Evolutionary conservation across 2,329 filamentous ascomycete genomes (phyloP).

Genomic region (Thielaviopsis euricoi): DNA sequence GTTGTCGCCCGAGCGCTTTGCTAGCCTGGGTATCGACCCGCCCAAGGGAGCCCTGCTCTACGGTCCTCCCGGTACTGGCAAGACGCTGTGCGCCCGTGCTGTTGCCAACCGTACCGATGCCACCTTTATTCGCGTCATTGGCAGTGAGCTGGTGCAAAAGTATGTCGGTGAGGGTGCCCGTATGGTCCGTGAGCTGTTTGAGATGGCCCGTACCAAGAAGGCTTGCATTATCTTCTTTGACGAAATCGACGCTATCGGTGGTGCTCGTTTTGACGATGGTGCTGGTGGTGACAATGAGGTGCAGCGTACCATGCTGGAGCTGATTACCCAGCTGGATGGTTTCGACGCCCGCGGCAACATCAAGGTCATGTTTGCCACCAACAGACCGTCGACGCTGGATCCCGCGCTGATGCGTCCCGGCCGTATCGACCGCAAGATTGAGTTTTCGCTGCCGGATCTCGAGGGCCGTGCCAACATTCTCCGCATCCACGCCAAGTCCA

Average conservation of each 20-base stretch:
- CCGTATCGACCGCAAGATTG: conserved; percentile 96
- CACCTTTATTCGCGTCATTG: conserved; percentile 97
- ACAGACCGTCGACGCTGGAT: conserved; percentile 86
- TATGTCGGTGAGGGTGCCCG: conserved; percentile 96
- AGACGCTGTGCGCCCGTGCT: conserved; percentile 92
- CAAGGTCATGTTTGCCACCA: conserved; percentile 99
- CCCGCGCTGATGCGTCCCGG: conserved; percentile 95
- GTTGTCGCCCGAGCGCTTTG: conserved; percentile 89
- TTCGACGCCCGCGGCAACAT: conserved; percentile 96
- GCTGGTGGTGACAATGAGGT: conserved; percentile 96
- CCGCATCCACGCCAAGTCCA: conserved; percentile 96
- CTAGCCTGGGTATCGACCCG: conserved; percentile 96
- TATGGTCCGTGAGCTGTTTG: conserved; percentile 97
- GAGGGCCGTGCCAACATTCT: conserved; percentile 96
- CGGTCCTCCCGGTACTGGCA: conserved; percentile 93
- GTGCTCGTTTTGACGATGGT: conserved; percentile 90
- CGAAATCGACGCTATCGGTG: conserved; percentile 91
- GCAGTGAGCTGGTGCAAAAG: conserved; percentile 94
- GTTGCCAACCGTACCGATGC: conserved; percentile 97
- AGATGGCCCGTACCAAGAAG: conserved; percentile 99
- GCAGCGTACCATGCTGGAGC: conserved; percentile 91
- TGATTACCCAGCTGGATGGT: conserved; percentile 91
- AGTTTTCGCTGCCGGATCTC: conserved; percentile 92
- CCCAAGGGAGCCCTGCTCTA: conserved; percentile 95
- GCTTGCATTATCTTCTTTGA: conserved; percentile 96